Percentiles rank a stretch among this genome's conserved stretches.
Evolutionary conservation across 2,329 filamentous ascomycete genomes (phyloP).

Genomic region (Cadophora gregata): DNA sequence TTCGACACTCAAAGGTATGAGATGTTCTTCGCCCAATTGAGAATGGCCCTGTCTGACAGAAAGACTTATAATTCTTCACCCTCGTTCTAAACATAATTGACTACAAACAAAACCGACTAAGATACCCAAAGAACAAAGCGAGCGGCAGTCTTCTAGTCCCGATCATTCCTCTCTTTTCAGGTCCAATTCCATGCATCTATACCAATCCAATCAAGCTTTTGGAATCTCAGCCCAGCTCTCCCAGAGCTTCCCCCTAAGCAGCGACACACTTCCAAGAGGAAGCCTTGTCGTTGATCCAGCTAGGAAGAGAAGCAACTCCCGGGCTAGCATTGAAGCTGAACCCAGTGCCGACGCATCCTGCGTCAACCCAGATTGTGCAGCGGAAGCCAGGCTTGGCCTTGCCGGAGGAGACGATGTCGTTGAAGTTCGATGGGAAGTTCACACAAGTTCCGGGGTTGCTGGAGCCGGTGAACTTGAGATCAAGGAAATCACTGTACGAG

Average conservation of each 20-base stretch:
- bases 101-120: too few relatives aligned
- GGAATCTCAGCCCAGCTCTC: neutral
- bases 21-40: too few relatives aligned
- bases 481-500: constrained; percentile 20
- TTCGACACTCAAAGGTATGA: too few relatives aligned
- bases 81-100: too few relatives aligned
- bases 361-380: constrained; percentile 27
- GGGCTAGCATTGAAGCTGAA: constrained; percentile 26
- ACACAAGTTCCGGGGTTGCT: constrained; percentile 19
- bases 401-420: constrained; percentile 22
- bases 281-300: constrained; percentile 26
- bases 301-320: constrained; percentile 16
- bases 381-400: constrained; percentile 29
- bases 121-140: constrained; percentile 3
- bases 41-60: too few relatives aligned
- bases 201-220: neutral
- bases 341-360: constrained; percentile 21
- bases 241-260: constrained; percentile 11
- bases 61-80: too few relatives aligned
- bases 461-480: constrained; percentile 28
- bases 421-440: constrained; percentile 25
- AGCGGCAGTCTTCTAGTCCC: constrained; percentile 11
- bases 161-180: neutral
- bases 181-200: neutral
- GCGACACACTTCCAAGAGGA: constrained; percentile 27